Evolutionary conservation across 2,329 filamentous ascomycete genomes (phyloP).

Genomic region (Cercospora sp.): DNA sequence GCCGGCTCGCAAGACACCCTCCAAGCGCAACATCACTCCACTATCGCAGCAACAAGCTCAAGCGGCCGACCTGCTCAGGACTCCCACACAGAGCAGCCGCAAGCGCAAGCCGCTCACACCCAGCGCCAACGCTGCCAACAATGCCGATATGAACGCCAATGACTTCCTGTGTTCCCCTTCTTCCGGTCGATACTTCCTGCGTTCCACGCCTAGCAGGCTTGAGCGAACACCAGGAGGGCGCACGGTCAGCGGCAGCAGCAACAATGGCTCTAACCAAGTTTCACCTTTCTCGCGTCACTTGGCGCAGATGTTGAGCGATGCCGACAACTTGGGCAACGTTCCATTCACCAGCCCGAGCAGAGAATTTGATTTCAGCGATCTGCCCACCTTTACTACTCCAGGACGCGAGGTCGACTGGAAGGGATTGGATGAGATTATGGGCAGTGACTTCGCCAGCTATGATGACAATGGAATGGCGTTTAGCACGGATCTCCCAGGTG

Average conservation of each 20-base stretch:
- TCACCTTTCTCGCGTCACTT: conserved; percentile 66
- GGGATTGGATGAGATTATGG: conserved; percentile 35
- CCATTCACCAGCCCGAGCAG: conserved; percentile 35
- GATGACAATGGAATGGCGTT: conserved; percentile 25
- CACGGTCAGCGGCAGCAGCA: conserved; percentile 29
- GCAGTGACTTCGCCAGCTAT: conserved; percentile 35
- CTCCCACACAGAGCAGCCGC: conserved; percentile 46
- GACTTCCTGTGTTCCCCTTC: conserved; percentile 40
- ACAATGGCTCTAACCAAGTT: conserved; percentile 33
- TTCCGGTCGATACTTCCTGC: conserved; percentile 43
- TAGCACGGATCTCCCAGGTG: conserved; percentile 5
- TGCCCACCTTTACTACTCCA: conserved; percentile 38
- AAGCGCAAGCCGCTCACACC: conserved; percentile 37
- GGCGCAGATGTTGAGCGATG: conserved; percentile 63
- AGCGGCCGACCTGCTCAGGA: conserved; percentile 48
- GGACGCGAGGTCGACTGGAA: conserved; percentile 36
- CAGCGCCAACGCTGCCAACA: conserved; percentile 33
- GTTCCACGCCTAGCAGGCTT: conserved; percentile 42
- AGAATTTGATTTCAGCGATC: conserved; percentile 37
- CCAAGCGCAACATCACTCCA: conserved; percentile 46
- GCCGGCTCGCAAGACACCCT: conserved; percentile 58
- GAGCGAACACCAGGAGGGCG: conserved; percentile 36
- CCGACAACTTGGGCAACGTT: conserved; percentile 28
- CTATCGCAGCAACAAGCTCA: conserved; percentile 45
- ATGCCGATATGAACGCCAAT: conserved; percentile 33